phyloP scores from a whole-genome alignment of 1,284 basidiomycete genomes.

The Ustilago hordei region DNA sequence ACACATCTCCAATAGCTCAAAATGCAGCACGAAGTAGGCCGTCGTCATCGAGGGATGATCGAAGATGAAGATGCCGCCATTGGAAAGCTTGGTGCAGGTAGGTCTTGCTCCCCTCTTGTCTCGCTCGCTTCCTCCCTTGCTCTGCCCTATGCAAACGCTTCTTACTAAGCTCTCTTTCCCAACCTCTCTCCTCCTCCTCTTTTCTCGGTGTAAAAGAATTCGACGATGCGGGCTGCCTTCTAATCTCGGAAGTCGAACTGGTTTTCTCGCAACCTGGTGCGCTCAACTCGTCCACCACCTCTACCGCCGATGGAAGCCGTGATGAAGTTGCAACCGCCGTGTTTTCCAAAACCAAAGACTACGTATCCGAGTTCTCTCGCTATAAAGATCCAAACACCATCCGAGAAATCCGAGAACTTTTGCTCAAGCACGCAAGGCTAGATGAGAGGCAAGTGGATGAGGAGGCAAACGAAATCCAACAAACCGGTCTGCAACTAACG shows the following conservation, averaged over 20 bases:
- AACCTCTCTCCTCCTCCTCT: not conserved
- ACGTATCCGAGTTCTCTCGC: constrained; percentile 89
- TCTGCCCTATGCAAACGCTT: too few species aligned
- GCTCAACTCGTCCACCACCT: constrained; percentile 24
- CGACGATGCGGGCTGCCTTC: constrained; percentile 87
- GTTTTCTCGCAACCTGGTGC: constrained; percentile 82
- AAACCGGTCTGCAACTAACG: constrained; percentile 80
- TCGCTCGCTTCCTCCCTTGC: not conserved
- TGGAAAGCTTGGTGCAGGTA: constrained; percentile 47
- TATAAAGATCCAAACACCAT: constrained; percentile 88
- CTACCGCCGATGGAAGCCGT: not conserved
- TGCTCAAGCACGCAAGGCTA: constrained; percentile 50
- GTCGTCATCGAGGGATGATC: constrained; percentile 46
- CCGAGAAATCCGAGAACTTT: constrained; percentile 81
- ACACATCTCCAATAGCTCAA: not conserved
- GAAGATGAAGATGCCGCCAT: constrained; percentile 60
- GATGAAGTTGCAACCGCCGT: constrained; percentile 74
- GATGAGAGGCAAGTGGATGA: constrained; percentile 49
- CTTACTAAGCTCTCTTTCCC: not conserved
- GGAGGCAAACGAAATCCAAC: constrained; percentile 36
- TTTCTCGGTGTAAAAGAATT: constrained; percentile 74
- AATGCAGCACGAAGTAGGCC: constrained; percentile 44
- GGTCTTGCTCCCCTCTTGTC: not conserved
- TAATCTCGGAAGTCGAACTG: constrained; percentile 91
- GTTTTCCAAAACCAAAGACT: constrained; percentile 90